Percentiles rank a stretch among this genome's conserved stretches.
These are phyloP conservation scores for Kockovaella imperatae DNA, from an alignment of 768 basidiomycete genomes.

Conservation along the genomic window DNA sequence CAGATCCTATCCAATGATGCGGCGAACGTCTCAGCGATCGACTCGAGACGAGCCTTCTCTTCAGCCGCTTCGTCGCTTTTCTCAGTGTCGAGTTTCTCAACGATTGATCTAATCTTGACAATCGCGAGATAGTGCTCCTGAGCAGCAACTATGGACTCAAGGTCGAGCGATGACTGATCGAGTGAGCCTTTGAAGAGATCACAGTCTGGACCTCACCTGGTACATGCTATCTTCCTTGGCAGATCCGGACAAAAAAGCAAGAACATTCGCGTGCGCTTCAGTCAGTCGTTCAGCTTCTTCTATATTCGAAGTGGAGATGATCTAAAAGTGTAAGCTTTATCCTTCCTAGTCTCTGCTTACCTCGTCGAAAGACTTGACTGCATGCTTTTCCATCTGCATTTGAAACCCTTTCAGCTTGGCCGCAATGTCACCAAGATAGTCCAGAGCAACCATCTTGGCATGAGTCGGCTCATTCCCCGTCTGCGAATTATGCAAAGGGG, in stretches of 20 bases:
- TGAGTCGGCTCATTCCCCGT: conserved; percentile 66
- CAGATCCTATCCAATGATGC: conserved; percentile 63
- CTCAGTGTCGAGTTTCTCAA: conserved; percentile 48
- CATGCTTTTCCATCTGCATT: conserved; percentile 29
- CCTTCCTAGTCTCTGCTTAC: conserved; percentile 57
- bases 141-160: conserved; percentile 69
- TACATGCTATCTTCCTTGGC: conserved; percentile 21
- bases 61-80: conserved; percentile 27
- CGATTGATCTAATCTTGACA: conserved; percentile 52
- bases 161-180: conserved; percentile 71
- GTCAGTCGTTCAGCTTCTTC: conserved; percentile 2
- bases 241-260: conserved; percentile 11
- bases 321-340: conserved; percentile 1
- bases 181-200: not conserved
- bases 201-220: conserved; percentile 10
- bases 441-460: conserved; percentile 78
- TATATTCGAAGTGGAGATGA: conserved; percentile 19
- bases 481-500: conserved; percentile 75
- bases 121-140: conserved; percentile 71
- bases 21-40: conserved; percentile 50
- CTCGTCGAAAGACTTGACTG: conserved; percentile 58
- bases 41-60: conserved; percentile 14
- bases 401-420: conserved; percentile 54
- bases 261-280: conserved; percentile 13
- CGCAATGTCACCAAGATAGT: conserved; percentile 89